Evolutionary conservation across 352 stramenopile species (phyloP), one percentile per base, ranked within the genome.

Genomic region (Pythium rishiriense): DNA sequence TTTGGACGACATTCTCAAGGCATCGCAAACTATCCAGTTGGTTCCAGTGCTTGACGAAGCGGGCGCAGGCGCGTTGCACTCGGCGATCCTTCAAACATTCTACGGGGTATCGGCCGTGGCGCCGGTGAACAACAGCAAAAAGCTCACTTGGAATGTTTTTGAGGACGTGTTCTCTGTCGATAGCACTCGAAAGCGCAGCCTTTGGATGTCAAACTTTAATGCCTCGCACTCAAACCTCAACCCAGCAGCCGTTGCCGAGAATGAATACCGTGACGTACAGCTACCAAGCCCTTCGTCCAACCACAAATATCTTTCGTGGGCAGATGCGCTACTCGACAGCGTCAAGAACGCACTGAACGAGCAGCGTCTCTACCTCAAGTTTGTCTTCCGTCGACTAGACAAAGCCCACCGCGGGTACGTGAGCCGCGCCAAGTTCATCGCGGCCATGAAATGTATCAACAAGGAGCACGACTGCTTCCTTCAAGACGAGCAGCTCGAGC

Each of bases 321-420:
- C 78, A 4, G 78, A 93, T 33, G 77, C 77, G 10, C 75, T 93
- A n/a, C 72, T 88, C 0, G 81, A 88, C 42, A 83, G 72, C 22
- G 79, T 85, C 35, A 93, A 90, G 70, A 82, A 87, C 41, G 81
- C 80, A 15, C 67, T 93, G 31, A 83, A 90, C 46, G 84, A 93
- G 58, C 84, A 93, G 64, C 81, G 82, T 1, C 55, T 93, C 55
- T 90, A 93, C 59, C 78, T 93, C 31, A 93, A 93, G 64, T 80
- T 91, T 28, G 58, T 93, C 12, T 93, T 93, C 66, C 82, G 84
- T 11, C 86, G 86, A 60, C 64, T 93, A 15, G 84, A 93, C 47
- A 83, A 81, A 47, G 87, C 85, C 58, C 72, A 83, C 26, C 70
- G 76, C 10, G 84, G 84, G 17, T 87, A 82, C 46, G 66, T 93